phyloP scores from a whole-genome alignment of 2,329 filamentous ascomycete genomes.

The Alternaria conjuncta region DNA sequence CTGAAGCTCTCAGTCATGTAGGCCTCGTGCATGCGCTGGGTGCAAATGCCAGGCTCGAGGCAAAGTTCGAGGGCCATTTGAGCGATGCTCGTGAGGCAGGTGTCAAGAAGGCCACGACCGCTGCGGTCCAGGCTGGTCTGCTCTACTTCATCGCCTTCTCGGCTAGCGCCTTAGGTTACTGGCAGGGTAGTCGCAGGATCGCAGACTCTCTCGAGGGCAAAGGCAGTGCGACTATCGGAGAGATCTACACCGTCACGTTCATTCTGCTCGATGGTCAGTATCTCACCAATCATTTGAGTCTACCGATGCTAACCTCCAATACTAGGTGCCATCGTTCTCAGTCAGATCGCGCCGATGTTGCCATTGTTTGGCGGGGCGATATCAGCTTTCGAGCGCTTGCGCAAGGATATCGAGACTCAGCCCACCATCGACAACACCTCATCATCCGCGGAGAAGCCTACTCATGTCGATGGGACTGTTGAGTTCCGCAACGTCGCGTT shows the following conservation, averaged over 20 bases:
- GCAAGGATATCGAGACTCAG: constrained; percentile 62
- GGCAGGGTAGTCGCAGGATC: constrained; percentile 67
- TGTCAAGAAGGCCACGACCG: constrained; percentile 64
- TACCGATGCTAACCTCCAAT: constrained; percentile 1
- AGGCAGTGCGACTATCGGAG: constrained; percentile 49
- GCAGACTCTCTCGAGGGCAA: constrained; percentile 50
- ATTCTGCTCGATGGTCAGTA: constrained; percentile 58
- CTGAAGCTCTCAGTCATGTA: constrained; percentile 66
- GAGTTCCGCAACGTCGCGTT: constrained; percentile 51
- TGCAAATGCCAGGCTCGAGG: constrained; percentile 64
- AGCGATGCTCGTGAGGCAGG: constrained; percentile 59
- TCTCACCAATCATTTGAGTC: neutral
- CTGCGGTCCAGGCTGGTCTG: constrained; percentile 65
- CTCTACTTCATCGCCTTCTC: constrained; percentile 73
- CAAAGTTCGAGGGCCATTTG: constrained; percentile 63
- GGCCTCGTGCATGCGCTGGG: constrained; percentile 69
- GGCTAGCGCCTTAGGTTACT: constrained; percentile 71
- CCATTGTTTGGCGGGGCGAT: constrained; percentile 58
- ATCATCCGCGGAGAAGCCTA: constrained; percentile 32
- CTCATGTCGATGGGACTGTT: constrained; percentile 55
- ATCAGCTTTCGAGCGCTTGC: constrained; percentile 64
- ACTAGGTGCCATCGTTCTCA: constrained; percentile 55
- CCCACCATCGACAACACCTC: constrained; percentile 50
- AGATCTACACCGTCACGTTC: constrained; percentile 63
- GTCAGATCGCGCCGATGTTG: constrained; percentile 55